Conservation (phyloP, 768 basidiomycete genomes). For the Sistotremastrum niveocremeum region DNA sequence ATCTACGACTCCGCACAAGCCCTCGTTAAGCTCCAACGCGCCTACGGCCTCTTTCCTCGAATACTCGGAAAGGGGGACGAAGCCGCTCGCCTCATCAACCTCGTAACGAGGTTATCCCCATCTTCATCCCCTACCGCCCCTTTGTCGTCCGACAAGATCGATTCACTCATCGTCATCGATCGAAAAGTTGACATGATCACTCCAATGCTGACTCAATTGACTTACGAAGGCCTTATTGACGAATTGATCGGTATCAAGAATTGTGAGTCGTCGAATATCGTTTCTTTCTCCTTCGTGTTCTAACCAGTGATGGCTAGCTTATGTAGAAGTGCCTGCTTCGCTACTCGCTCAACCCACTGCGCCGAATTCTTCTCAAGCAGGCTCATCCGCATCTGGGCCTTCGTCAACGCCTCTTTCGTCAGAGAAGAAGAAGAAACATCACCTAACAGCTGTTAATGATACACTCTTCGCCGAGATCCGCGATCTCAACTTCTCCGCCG, state of each 20-base stretch:
- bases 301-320: constrained; percentile 31
- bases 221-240: constrained; percentile 92
- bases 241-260: constrained; percentile 85
- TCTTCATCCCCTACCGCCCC: neutral
- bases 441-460: constrained; percentile 65
- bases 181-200: constrained; percentile 91
- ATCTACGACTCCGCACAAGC: constrained; percentile 85
- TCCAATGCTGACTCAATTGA: constrained; percentile 87
- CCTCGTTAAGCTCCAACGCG: constrained; percentile 64
- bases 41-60: constrained; percentile 83
- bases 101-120: neutral
- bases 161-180: constrained; percentile 81
- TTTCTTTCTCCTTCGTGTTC: neutral
- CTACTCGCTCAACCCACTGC: constrained; percentile 45
- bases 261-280: constrained; percentile 34
- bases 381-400: constrained; percentile 1
- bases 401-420: constrained; percentile 18
- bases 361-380: constrained; percentile 14
- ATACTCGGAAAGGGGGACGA: constrained; percentile 89
- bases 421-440: constrained; percentile 83
- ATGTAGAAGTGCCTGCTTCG: constrained; percentile 68
- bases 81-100: constrained; percentile 28
- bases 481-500: constrained; percentile 84
- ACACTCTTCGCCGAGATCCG: constrained; percentile 70
- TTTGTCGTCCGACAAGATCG: constrained; percentile 45